Evolutionary conservation across 176 grass and related monocot genomes (phyloP).

Genomic region (Hordeum vulgare): MorexV3_pseudomolecules_assembly NC_058519.1:518563389-518563888

Average conservation of each 20-base stretch:
- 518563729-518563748: conserved; percentile 20
- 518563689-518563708: neutral
- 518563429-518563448: neutral
- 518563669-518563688: neutral
- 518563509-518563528: neutral
- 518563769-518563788: conserved; percentile 18
- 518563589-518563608: neutral
- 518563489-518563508: neutral
- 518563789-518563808: neutral
- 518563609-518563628: neutral
- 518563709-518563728: neutral
- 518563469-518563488: neutral
- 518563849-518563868: conserved; percentile 1
- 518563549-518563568: neutral
- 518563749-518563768: conserved; percentile 29
- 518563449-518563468: neutral
- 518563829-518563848: neutral
- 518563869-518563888: conserved; percentile 2
- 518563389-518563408: neutral
- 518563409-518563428: neutral
- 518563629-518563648: neutral
- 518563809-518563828: neutral
- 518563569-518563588: neutral
- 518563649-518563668: neutral
- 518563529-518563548: neutral